These are phyloP conservation scores for Halenospora varia DNA, from an alignment of 495 filamentous ascomycete species.

Conservation along the genomic window DNA sequence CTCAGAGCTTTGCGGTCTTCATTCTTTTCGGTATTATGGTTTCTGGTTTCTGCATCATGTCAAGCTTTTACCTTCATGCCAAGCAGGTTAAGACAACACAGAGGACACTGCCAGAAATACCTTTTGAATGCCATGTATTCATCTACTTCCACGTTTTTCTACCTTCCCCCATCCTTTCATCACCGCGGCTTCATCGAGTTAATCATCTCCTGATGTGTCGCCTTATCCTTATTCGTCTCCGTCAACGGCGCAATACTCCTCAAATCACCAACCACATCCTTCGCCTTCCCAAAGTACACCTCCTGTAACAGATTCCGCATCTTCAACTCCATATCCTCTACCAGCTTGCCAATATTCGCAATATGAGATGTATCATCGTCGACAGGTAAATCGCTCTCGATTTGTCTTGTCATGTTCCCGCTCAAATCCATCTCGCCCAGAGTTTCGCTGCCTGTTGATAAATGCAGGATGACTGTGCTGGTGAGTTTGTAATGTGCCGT, in stretches of 20 bases:
- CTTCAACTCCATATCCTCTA: constrained; percentile 99
- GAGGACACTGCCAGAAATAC: too few species aligned
- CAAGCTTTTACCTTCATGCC: too few species aligned
- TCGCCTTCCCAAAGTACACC: constrained; percentile 99
- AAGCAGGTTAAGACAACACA: too few species aligned
- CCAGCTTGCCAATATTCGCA: constrained; percentile 87
- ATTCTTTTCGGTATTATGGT: too few species aligned
- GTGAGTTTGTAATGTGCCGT: constrained; percentile 96
- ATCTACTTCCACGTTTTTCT: too few species aligned
- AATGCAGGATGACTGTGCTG: constrained; percentile 88
- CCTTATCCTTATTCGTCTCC: constrained; percentile 79
- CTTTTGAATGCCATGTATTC: too few species aligned
- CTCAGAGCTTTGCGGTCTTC: too few species aligned
- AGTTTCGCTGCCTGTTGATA: constrained; percentile 64
- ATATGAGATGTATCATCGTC: constrained; percentile 92
- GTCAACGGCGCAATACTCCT: constrained; percentile 84
- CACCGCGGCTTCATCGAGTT: constrained; percentile 58
- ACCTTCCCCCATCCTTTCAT: too few species aligned
- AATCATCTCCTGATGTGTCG: constrained; percentile 90
- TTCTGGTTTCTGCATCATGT: too few species aligned
- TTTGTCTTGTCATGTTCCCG: constrained; percentile 96
- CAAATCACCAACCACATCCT: constrained; percentile 97
- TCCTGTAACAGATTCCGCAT: constrained; percentile 99
- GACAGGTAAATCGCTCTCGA: constrained; percentile 84
- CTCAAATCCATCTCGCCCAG: constrained; percentile 90